Evolutionary conservation across 805 yeast species (phyloP), one percentile per base, ranked within the genome.

Genomic region (Gaillardinia entomophila): DNA sequence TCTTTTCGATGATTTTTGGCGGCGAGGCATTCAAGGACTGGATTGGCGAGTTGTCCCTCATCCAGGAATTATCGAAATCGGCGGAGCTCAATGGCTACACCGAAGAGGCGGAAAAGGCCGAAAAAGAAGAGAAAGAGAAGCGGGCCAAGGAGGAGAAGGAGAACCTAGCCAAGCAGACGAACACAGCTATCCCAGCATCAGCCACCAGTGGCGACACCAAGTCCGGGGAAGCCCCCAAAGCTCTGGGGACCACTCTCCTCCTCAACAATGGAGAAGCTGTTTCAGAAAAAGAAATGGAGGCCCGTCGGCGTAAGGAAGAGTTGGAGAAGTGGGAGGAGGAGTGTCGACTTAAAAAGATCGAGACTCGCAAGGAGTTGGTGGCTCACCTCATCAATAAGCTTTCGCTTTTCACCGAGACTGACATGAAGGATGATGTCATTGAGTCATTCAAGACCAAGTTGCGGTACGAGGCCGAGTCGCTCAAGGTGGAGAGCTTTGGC

Each of bases 401-500:
- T 19, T 57, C 75, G 12, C 58, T 68, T 14, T 63, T 54, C 26
- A 62, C 70, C 1, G 70, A 63, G 38, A 58, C 73, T 3, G 70
- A 66, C 30, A 63, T 63, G 63, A 57, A 62, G 24, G 64, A 55
- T 8, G 68, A 73, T 39, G 60, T 61, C n/a, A 61, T 57, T 8
- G 52, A 48, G 24, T 57, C 69, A 15, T 90, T 87, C 55, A 61
- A 70, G 38, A 68, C 67, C 35, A 81, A 83, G 53, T 71, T 84
- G 44, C 70, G 68, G 40, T 77, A 80, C 48, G 97, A 92, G 56
- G 95, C 95, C 12, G 92, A 89, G 51, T 66, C 78, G 18, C 65
- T 84, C 42, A 83, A 82, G 46, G 74, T 81, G 77, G 92, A 84
- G 55, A 82, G 90, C 15, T 84, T 84, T 57, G 94, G 94, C n/a